Evolutionary conservation across 768 basidiomycete species (phyloP), one percentile per base, ranked within the genome.

Genomic region (Lactarius sanguifluus): DNA sequence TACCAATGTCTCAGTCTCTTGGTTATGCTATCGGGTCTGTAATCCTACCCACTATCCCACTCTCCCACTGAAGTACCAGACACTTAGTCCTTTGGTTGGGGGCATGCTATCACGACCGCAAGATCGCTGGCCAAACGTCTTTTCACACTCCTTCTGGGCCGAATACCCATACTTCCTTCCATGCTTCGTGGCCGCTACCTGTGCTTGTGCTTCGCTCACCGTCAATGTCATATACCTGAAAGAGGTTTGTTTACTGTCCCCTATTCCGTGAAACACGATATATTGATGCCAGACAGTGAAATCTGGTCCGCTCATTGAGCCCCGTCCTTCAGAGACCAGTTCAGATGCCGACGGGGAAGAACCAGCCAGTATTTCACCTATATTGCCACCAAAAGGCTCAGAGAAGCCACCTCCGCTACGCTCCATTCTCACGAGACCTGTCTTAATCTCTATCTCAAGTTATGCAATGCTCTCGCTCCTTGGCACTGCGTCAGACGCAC

Each of bases 401-500:
- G 30, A 38, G 20, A 34, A 32, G 25, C 73, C 74, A 0, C 13
- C 70, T 10, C 52, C 76, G 2, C 78, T 87, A 62, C 76, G 76
- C 12, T 68, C 71, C 25, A 7, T 52, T 8, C 50, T 52, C 50
- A 52, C 50, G 7, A 52, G 50, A 25, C 50, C 50, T 25, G 77
- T 85, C 57, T 65, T 80, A 47, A 72, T 84, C 54, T 76, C 81
- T n/a, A 72, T 82, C 30, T 64, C 72, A 60, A 84, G 81, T 66
- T 83, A 82, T 70, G 77, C 72, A 52, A 67, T 72, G 8, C 73
- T 83, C 23, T 77, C 76, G 20, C 78, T 85, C n/a, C 69, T 80
- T 9, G 80, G 82, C 41, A 78, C 79, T 30, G 73, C 76, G 5
- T 62, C 77, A 62, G 55, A 70, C n/a, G 78, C 78, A n/a, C 74